Conservation (phyloP, 2,329 filamentous ascomycete species). For the Talaromyces funiculosus region DNA sequence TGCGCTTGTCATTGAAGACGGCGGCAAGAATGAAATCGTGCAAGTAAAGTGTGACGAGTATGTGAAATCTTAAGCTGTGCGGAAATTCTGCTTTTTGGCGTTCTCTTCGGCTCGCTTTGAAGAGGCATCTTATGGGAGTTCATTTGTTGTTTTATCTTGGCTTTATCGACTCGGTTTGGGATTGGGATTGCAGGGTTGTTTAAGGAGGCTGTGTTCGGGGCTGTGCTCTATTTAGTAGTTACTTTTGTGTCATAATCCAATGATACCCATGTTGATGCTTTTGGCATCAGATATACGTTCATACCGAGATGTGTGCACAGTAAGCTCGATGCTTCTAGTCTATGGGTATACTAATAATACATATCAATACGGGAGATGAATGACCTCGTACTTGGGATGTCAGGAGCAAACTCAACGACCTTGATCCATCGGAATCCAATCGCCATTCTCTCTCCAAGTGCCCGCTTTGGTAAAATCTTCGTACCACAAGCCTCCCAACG, state of each 20-base stretch:
- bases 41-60: slow-evolving; percentile 40
- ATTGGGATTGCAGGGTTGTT: neutral
- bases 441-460: slow-evolving; percentile 27
- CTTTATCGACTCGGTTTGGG: neutral
- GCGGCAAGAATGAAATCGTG: slow-evolving; percentile 37
- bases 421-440: neutral
- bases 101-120: neutral
- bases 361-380: neutral
- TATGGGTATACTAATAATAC: neutral
- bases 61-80: slow-evolving; percentile 15
- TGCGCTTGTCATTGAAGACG: slow-evolving; percentile 66
- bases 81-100: neutral
- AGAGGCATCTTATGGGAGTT: neutral
- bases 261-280: slow-evolving; percentile 2
- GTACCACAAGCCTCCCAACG: slow-evolving; percentile 34
- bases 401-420: neutral
- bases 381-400: neutral
- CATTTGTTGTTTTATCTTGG: neutral
- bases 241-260: neutral
- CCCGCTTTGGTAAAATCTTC: slow-evolving; percentile 36
- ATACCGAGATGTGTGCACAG: neutral
- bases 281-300: neutral
- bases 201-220: neutral
- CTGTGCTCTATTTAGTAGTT: neutral
- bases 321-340: neutral